Percentiles rank a stretch among this genome's conserved stretches.
Evolutionary conservation across 2,329 filamentous ascomycete species (phyloP).

Genomic region (Epichloe scottii): DNA sequence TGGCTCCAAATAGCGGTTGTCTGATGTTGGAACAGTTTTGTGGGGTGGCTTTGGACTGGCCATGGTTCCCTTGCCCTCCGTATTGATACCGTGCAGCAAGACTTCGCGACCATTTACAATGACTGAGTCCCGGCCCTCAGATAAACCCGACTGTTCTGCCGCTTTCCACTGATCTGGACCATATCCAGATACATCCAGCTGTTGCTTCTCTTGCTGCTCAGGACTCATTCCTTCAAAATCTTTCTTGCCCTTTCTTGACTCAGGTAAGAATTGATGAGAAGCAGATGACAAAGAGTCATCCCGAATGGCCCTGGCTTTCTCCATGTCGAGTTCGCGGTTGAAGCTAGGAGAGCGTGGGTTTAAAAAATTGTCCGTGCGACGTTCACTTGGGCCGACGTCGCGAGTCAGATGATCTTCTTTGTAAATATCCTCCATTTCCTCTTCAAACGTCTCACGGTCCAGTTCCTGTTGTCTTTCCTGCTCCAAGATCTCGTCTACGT

Average conservation of each 20-base stretch:
- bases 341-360: constrained; percentile 38
- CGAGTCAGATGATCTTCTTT: constrained; percentile 23
- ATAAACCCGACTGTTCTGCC: constrained; percentile 47
- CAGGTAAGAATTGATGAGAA: background rate
- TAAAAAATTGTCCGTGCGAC: constrained; percentile 26
- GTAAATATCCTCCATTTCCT: constrained; percentile 52
- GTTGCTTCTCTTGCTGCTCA: constrained; percentile 42
- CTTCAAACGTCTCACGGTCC: constrained; percentile 43
- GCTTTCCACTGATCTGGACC: constrained; percentile 64
- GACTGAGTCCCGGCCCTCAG: constrained; percentile 57
- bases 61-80: constrained; percentile 51
- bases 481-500: constrained; percentile 82
- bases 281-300: constrained; percentile 8
- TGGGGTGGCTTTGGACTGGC: constrained; percentile 26
- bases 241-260: constrained; percentile 1
- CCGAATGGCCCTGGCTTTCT: constrained; percentile 37
- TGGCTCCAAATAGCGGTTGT: constrained; percentile 20
- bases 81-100: constrained; percentile 48
- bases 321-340: constrained; percentile 49
- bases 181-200: constrained; percentile 65
- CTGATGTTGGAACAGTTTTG: constrained; percentile 12
- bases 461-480: constrained; percentile 59
- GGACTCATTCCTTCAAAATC: background rate
- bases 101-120: constrained; percentile 59
- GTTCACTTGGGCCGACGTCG: constrained; percentile 14